These are phyloP conservation scores for Pseudonitzschia multistriata DNA, from an alignment of 108 stramenopile species.

Conservation along the genomic window DNA sequence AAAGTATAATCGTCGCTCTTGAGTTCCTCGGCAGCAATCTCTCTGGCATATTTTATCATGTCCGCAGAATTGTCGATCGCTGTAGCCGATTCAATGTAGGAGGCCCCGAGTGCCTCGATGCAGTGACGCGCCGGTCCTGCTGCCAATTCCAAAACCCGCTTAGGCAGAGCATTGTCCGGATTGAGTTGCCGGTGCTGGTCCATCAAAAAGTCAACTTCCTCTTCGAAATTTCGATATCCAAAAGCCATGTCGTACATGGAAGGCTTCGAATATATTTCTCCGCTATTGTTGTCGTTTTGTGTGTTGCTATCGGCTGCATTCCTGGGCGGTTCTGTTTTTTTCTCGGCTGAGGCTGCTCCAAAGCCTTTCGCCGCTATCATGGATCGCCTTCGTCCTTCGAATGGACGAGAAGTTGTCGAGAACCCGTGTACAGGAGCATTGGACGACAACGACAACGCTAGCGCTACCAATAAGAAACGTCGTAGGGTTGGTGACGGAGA, in stretches of 20 bases:
- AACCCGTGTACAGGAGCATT: neutral
- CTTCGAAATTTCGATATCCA: conserved; percentile 75
- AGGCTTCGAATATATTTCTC: conserved; percentile 69
- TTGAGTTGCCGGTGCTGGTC: conserved; percentile 41
- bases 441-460: neutral
- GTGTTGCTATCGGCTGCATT: neutral
- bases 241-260: conserved; percentile 82
- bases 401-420: neutral
- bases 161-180: conserved; percentile 21
- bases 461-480: neutral
- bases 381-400: neutral
- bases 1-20: conserved; percentile 21
- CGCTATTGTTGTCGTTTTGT: conserved; percentile 1
- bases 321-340: neutral
- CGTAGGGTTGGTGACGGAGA: no score
- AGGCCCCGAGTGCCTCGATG: conserved; percentile 47
- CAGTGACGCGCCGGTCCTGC: conserved; percentile 86
- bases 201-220: conserved; percentile 77
- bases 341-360: neutral
- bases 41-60: conserved; percentile 65
- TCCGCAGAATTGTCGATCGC: conserved; percentile 68
- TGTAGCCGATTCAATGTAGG: conserved; percentile 35
- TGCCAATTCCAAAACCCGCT: conserved; percentile 64
- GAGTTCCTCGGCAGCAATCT: conserved; percentile 53
- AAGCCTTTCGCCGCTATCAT: neutral